These are phyloP conservation scores for Colletotrichum caudatum DNA, from an alignment of 2,329 filamentous ascomycete genomes.

Conservation along the genomic window DNA sequence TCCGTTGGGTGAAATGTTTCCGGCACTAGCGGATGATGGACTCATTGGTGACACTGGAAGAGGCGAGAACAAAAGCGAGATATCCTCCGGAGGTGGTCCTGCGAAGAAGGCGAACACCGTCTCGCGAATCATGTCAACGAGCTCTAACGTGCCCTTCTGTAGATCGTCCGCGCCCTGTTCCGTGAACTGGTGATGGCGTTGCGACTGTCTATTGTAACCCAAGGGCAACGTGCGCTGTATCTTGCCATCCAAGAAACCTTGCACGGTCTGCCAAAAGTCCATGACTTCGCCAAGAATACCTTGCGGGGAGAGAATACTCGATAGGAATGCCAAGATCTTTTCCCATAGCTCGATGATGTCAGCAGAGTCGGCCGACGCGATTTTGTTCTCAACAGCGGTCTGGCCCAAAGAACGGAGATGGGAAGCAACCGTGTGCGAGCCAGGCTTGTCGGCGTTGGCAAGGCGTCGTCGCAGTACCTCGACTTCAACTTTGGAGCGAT, in stretches of 20 bases:
- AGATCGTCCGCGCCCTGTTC: conserved; percentile 77
- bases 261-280: conserved; percentile 93
- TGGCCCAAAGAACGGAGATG: conserved; percentile 81
- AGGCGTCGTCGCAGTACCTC: conserved; percentile 89
- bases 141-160: conserved; percentile 81
- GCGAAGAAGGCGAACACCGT: conserved; percentile 85
- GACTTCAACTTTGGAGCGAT: conserved; percentile 91
- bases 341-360: conserved; percentile 95
- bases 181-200: conserved; percentile 83
- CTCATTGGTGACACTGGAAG: conserved; percentile 76
- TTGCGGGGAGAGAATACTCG: conserved; percentile 78
- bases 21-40: conserved; percentile 65
- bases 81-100: conserved; percentile 89
- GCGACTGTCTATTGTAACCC: conserved; percentile 85
- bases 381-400: conserved; percentile 71
- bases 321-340: conserved; percentile 81
- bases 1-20: conserved; percentile 65
- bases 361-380: conserved; percentile 77
- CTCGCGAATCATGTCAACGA: conserved; percentile 86
- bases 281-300: conserved; percentile 90
- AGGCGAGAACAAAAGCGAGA: conserved; percentile 88
- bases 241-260: conserved; percentile 89
- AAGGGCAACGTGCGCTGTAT: conserved; percentile 83
- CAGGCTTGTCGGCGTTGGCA: conserved; percentile 78
- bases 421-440: conserved; percentile 74